Evolutionary conservation across 208 protist genomes (phyloP), one percentile per base, ranked within the genome.

Genomic region (Trypanosoma vivax): DNA sequence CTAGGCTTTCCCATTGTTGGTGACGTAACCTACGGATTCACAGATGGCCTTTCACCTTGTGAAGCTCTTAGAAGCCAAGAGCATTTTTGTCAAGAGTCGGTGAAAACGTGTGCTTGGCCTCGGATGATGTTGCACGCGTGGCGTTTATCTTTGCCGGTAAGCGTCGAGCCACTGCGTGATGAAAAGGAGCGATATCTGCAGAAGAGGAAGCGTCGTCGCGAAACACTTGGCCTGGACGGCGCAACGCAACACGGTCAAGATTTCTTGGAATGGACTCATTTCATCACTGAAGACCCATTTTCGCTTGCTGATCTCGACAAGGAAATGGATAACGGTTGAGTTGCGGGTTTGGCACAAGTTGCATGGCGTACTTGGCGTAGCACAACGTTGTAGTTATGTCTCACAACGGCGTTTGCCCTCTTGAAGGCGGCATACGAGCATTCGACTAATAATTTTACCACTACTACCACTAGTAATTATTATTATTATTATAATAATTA

Each of bases 1-100:
- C 9, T 96, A n/a, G 89, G 86, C 3, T 76, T 75, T 49, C 86
- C 89, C 7, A 89, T 96, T 53, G 49, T 96, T 13, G 89, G 89
- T 2, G 89, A 96, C 57, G 70, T 69, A 2, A 50, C 65, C 3
- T 96, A 96, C 60, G 62, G 33, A 16, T 1, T 37, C 19, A 3
- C 4, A 1, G 9, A 9, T 16, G 18, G 7, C 14, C 33, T 14
- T 37, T 37, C 10, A 13, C 13, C 33, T 37, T 37, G 13, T n/a
- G 13, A 37, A 13, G 33, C 33, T 13, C 5, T 13, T 14, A 45
- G 37, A 2, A 18, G 25, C 2, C 6, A 18, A 16, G 23, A 33
- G 13, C 9, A 34, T 16, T 23, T 16, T 38, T 41, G 33, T 27
- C 5, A 38, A n/a, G 30, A 41, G 27, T 7, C n/a, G 5, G 19